Base-by-base conservation (phyloP, 495 filamentous ascomycete species). In the Astrothelium subdiscretum region DNA sequence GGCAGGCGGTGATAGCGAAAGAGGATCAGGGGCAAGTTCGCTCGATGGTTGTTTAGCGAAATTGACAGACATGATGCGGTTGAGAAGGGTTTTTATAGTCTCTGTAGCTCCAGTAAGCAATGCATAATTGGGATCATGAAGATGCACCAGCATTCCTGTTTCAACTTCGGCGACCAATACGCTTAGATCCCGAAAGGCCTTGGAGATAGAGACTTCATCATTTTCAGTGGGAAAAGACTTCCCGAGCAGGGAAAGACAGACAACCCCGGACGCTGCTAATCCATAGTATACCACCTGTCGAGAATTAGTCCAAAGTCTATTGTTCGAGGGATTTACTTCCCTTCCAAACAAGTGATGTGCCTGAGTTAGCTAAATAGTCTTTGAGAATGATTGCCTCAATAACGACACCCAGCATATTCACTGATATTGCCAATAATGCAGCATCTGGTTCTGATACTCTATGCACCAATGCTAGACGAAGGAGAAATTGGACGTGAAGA, bases 271-370 rank as follows among this genome's bases (percentile, higher is more conserved):
- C 0, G 75, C 75, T 11, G 75, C 73, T 10, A 77, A 71, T 8
- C 75, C 75, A 51, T 76, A 77, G 57, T 77, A 70, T 2, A 70
- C 74, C 26, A 77, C 70, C 75, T 77, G 22, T 18, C 8, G 20
- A 11, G 18, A 8, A 48, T 48, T 3, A 48, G 42, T 20, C 42
- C 3, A 54, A 48, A 24, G 44, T 31, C 31, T 58, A 48, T 48
- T 26, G 48, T 20, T 29, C 1, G 57, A 20, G 13, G 32, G 42
- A 10, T 31, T 44, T 20, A 51, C 32, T 59, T 69, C 73, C 75
- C 70, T 75, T 77, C 75, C 75, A 76, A n/a, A 75, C 67, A 31
- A 77, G 67, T n/a, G 72, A 68, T 0, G 74, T 76, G 1, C 75
- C 74, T 8, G 75, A 76, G 59, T 77, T 76, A 5, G 66, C 70